These are phyloP conservation scores for Serendipita vermifera DNA, from an alignment of 768 basidiomycete species.

Conservation along the genomic window DNA sequence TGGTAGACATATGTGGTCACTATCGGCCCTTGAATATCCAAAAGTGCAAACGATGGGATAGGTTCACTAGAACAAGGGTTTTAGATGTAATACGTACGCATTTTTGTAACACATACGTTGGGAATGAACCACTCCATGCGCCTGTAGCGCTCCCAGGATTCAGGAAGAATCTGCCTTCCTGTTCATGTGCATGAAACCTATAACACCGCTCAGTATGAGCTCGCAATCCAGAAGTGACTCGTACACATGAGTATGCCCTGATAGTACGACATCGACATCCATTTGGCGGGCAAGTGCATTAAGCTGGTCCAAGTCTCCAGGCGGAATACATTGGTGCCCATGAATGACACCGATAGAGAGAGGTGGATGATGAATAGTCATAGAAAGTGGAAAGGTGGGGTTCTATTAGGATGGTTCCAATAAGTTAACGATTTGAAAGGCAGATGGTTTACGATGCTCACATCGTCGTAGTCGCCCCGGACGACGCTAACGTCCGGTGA, in stretches of 20 bases:
- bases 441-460: slow-evolving; percentile 24
- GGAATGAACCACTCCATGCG: slow-evolving; percentile 70
- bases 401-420: slow-evolving; percentile 29
- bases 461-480: slow-evolving; percentile 92
- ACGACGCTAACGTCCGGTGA: slow-evolving; percentile 86
- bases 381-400: slow-evolving; percentile 62
- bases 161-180: slow-evolving; percentile 84
- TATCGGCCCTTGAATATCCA: slow-evolving; percentile 95
- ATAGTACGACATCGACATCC: slow-evolving; percentile 93
- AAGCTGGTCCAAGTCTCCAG: slow-evolving; percentile 84
- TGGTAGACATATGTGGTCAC: slow-evolving; percentile 97
- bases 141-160: slow-evolving; percentile 94
- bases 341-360: slow-evolving; percentile 88
- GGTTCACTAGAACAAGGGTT: slow-evolving; percentile 43
- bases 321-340: slow-evolving; percentile 86
- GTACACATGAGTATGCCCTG: slow-evolving; percentile 89
- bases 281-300: slow-evolving; percentile 82
- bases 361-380: slow-evolving; percentile 63
- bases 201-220: background rate
- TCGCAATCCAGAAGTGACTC: slow-evolving; percentile 20
- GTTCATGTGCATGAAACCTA: slow-evolving; percentile 90
- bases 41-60: slow-evolving; percentile 87
- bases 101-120: background rate
- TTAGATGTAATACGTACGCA: background rate
- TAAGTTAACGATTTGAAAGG: background rate